Evolutionary conservation across 768 basidiomycete species (phyloP), one percentile per base, ranked within the genome.

Genomic region (Russula emetica): DNA sequence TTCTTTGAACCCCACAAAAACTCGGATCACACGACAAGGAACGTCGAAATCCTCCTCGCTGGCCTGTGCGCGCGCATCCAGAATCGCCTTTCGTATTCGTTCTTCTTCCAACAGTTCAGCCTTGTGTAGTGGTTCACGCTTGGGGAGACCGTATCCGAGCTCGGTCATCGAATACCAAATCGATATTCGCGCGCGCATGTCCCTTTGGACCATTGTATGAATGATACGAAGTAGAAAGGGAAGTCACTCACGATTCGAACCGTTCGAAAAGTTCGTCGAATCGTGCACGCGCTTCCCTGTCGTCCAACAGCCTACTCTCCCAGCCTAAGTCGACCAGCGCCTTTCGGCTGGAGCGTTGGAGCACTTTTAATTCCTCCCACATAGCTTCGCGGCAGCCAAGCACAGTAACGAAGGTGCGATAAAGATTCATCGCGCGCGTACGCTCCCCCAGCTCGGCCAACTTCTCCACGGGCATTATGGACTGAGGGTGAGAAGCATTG

Each of bases 351-450:
- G 86, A 86, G 56, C 83, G 77, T 72, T 86, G 78, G 64, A 82
- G 79, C 65, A 85, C 82, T 67, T 81, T 80, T 55, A 89, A 77
- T 60, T 87, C 86, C 65, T 88, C 87, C 86, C 87, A 89, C 85
- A 89, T 87, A 32, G 85, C 82, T 70, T 88, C 87, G 71, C 85
- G 82, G 67, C 85, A 86, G 14, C 84, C 85, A 14, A 87, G 71
- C 9, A 89, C 83, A 22, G 74, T 72, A 67, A 84, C 81, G 64
- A 82, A 87, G n/a, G 83, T 81, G 65, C 79, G 77, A 69, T 86
- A 83, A 4, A 89, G 78, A 61, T 89, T 87, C 85, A 88, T 86
- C 0, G 86, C 85, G 32, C 87, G 77, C 2, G 85, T 84, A 50
- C 84, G 80, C 59, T 86, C 83, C 63, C 75, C 83, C 66, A 87